Evolutionary conservation across 345 rosid species (phyloP), one percentile per base, ranked within the genome.

Genomic region (Pelargonium nanum): DNA sequence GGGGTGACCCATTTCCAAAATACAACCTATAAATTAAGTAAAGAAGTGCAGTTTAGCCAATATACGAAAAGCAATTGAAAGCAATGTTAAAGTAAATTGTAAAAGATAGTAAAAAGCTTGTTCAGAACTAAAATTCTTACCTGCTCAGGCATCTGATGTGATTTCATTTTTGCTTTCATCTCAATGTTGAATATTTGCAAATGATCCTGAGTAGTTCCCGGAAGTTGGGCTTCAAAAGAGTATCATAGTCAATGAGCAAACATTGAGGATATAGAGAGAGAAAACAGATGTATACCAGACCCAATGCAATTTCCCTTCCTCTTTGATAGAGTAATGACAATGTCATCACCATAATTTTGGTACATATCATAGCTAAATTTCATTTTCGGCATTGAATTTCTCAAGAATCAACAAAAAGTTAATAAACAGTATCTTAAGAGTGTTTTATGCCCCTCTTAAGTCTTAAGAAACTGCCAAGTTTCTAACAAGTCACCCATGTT

Each of bases 1-100:
- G 87, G 91, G 63, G 78, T 75, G 67, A 92, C 82, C 97, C 98
- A 92, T 71, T 92, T 92, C 98, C 98, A 92, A 77, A 92, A 92
- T 53, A 70, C 93, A 74, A 92, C 88, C 97, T 92, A 65, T 19
- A 57, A 32, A 68, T 34, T 30, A 65, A 71, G 22, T 34, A 65
- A 57, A 59, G 25, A 32, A 32, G 51, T 24, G 53, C 23, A 24
- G 24, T 26, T 21, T 4, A 22, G 26, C 48, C 48, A 40, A 55
- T 16, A 55, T 6, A 19, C 30, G 32, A 34, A 19, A 5, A 59
- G 13, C 25, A 7, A 19, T 32, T 9, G 21, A 57, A 70, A 6
- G 26, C 34, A 61, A 55, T 24, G 45, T 16, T 40, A 40, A 60
- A 32, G 59, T 60, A 20, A 7, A 56, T 1, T 56, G 48, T 15